Evolutionary conservation across 2,329 filamentous ascomycete species (phyloP).

Genomic region (Colletotrichum liaoningense): DNA sequence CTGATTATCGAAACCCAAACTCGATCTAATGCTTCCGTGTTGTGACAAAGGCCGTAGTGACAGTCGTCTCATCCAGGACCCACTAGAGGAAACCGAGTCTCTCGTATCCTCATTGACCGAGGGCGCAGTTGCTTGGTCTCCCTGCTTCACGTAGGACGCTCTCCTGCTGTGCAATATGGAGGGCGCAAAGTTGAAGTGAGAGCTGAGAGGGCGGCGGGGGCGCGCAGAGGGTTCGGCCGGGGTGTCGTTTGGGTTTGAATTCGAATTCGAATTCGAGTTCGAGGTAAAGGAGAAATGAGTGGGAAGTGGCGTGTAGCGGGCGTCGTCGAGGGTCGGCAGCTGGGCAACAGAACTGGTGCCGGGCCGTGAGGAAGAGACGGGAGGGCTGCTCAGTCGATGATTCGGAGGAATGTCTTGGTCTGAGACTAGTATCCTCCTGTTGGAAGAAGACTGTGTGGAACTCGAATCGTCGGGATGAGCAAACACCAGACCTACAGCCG

Average conservation of each 20-base stretch:
- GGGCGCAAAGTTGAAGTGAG: conserved; percentile 51
- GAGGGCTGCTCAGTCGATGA: conserved; percentile 40
- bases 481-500: conserved; percentile 69
- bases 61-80: conserved; percentile 79
- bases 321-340: conserved; percentile 44
- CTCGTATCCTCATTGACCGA: conserved; percentile 58
- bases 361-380: conserved; percentile 52
- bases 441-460: conserved; percentile 37
- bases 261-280: conserved; percentile 40
- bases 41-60: conserved; percentile 75
- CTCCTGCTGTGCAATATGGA: conserved; percentile 53
- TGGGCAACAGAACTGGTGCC: conserved; percentile 54
- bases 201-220: conserved; percentile 46
- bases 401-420: conserved; percentile 49
- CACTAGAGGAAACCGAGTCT: conserved; percentile 70
- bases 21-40: conserved; percentile 73
- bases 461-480: conserved; percentile 61
- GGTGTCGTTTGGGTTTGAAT: background rate
- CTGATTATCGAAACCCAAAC: conserved; percentile 72
- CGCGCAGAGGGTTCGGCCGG: conserved; percentile 34
- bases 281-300: conserved; percentile 35
- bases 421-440: conserved; percentile 30
- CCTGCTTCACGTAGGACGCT: conserved; percentile 54
- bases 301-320: conserved; percentile 37
- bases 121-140: conserved; percentile 49